Evolutionary conservation across 148 eudicot genomes (phyloP), one percentile per base, ranked within the genome.

Genomic region (Cornus kousa): DNA sequence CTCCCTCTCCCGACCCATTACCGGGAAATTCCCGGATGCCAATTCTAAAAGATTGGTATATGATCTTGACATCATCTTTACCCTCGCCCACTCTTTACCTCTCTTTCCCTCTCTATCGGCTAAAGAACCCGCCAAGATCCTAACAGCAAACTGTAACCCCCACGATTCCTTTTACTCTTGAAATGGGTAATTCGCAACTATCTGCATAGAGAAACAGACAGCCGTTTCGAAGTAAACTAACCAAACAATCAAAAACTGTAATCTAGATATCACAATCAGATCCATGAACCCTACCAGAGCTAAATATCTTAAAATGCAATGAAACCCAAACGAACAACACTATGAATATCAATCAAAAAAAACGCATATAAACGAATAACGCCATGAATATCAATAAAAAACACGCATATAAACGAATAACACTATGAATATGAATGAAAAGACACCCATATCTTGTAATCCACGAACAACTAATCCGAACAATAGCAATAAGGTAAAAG

Each of bases 11-110:
- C 83, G 57, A 40, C 83, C 88, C 83, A 83, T 35, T 39, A 84
- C 71, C 3, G 84, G 86, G 72, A 86, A 82, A 80, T 80, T 83
- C 67, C 88, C 88, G 17, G 88, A 64, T 2, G 88, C 88, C 73
- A 86, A 77, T 23, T 86, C 88, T 46, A 86, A 80, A 20, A 86
- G 79, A 75, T 82, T 86, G 28, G 86, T 83, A 80, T 86, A 86
- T 46, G 88, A 86, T 72, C 78, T 86, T 28, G 88, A 86, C 72
- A 76, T 77, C 88, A 86, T 86, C 37, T 77, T 85, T 79, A 39
- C 80, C 9, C 48, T 43, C 48, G 9, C 48, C 6, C 48, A 43
- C 48, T 43, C 8, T 43, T 6, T 43, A 5, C 7, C 69, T 13
- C 39, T 80, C 19, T 74, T 20, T 20, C 22, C 17, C 32, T 65